Base-by-base conservation (phyloP, 1,284 basidiomycete genomes). In the Mixia osmundae region DNA sequence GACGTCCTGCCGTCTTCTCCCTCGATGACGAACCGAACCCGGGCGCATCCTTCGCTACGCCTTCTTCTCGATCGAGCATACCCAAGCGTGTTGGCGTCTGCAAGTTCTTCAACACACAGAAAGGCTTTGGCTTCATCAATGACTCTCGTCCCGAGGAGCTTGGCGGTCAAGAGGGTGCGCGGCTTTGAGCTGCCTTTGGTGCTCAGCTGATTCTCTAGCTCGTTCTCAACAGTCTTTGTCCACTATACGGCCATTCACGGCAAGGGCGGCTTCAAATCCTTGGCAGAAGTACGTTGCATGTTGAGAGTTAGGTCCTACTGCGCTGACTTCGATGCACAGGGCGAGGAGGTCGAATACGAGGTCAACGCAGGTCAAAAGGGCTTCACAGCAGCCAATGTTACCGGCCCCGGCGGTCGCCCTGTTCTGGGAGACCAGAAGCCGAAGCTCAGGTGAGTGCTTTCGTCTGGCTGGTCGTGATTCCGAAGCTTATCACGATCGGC, bases 401-500 rank as follows among this genome's bases (percentile, higher is more conserved):
- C 48, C 3, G 46, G 49, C 5, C 48, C 49, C 5, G 48, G 45
- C 21, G 49, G 47, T n/a, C 34, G 36, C 16, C 45, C 40, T 20
- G 49, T 51, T 9, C 40, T 49, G 5, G 49, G 49, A 15, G 49
- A 51, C 24, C 48, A 43, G n/a, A 46, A 49, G 27, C 45, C 45
- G 8, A 33, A 46, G 9, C 37, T 44, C 21, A 41, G 43, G 33
- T 49, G 44, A 30, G 45, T 39, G 18, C 38, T 38, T 10, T 24
- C 38, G 3, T 45, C 42, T 37, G 35, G 7, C 42, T 46, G 15
- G 41, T 38, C 4, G 39, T 44, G 3, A 25, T 42, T 18, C 25
- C 36, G 10, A 39, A 41, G 34, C 38, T 42, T 39, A 26, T 30
- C 35, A 28, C 3, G 3, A 10, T 23, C 4, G 10, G 15, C 16